Evolutionary conservation across 2,329 filamentous ascomycete species (phyloP).

Genomic region (Phyllosticta citribraziliensis): DNA sequence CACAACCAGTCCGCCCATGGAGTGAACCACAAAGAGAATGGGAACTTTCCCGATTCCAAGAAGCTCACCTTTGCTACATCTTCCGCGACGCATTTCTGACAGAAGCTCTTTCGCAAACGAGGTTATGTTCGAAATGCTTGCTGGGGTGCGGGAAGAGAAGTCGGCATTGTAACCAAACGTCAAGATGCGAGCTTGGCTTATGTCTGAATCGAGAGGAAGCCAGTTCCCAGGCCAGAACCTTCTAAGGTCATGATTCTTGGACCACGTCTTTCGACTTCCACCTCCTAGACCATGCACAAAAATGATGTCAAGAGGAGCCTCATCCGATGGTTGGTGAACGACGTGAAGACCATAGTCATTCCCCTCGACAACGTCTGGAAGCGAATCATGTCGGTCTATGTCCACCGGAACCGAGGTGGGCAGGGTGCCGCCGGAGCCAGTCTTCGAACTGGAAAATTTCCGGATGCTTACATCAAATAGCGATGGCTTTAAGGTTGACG

Average conservation of each 20-base stretch:
- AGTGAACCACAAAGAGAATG: slow-evolving; percentile 21
- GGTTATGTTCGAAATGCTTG: slow-evolving; percentile 15
- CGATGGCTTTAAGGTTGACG: too few species aligned
- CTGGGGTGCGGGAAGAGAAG: slow-evolving; percentile 14
- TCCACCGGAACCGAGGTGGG: too few species aligned
- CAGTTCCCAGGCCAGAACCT: slow-evolving; percentile 25
- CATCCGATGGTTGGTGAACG: slow-evolving; percentile 1
- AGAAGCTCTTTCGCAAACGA: slow-evolving; percentile 28
- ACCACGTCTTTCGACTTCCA: slow-evolving; percentile 23
- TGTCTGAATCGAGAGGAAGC: slow-evolving; percentile 20
- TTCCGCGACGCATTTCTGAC: slow-evolving; percentile 19
- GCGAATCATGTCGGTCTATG: too few species aligned
- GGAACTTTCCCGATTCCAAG: slow-evolving; percentile 20
- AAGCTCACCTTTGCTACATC: slow-evolving; percentile 14
- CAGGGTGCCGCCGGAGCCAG: too few species aligned
- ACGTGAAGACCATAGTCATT: slow-evolving; percentile 1
- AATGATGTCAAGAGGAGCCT: slow-evolving; percentile 18
- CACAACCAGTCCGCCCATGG: slow-evolving; percentile 23
- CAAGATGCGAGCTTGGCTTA: slow-evolving; percentile 20
- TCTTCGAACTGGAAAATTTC: too few species aligned
- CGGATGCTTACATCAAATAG: too few species aligned
- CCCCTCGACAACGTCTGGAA: background rate
- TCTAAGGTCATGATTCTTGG: slow-evolving; percentile 16
- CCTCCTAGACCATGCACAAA: slow-evolving; percentile 29
- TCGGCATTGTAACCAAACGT: slow-evolving; percentile 27